Conservation (phyloP, 768 basidiomycete genomes). For the Boletellus ananiceps region DNA sequence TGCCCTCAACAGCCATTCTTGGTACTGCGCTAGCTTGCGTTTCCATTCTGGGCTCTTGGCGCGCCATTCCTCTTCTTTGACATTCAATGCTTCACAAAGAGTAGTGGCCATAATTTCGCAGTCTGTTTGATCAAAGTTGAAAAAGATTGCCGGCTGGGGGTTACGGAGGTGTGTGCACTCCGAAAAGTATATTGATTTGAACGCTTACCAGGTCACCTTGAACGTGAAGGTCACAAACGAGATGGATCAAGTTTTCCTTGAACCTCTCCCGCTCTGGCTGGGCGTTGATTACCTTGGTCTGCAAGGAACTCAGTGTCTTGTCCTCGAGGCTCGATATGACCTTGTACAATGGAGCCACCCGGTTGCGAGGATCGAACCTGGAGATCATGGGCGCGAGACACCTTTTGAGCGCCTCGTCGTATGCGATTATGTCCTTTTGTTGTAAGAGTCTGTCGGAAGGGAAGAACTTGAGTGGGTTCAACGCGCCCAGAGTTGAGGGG, state of each 20-base stretch:
- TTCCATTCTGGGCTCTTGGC: slow-evolving; percentile 43
- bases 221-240: slow-evolving; percentile 56
- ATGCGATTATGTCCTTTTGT: slow-evolving; percentile 57
- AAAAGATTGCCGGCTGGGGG: slow-evolving; percentile 58
- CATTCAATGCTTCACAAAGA: slow-evolving; percentile 35
- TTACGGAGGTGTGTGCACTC: not conserved
- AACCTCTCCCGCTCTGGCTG: slow-evolving; percentile 33
- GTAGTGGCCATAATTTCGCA: slow-evolving; percentile 51
- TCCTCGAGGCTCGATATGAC: slow-evolving; percentile 43
- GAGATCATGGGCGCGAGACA: slow-evolving; percentile 36
- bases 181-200: not conserved
- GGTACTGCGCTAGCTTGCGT: slow-evolving; percentile 46
- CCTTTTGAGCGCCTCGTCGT: slow-evolving; percentile 51
- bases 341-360: slow-evolving; percentile 30
- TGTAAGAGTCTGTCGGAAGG: slow-evolving; percentile 36
- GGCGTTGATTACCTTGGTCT: slow-evolving; percentile 24
- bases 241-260: slow-evolving; percentile 41
- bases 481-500: slow-evolving; percentile 14
- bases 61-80: slow-evolving; percentile 50
- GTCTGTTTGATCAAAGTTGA: slow-evolving; percentile 56
- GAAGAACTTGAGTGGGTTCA: slow-evolving; percentile 48
- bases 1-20: slow-evolving; percentile 42
- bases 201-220: slow-evolving; percentile 49
- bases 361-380: slow-evolving; percentile 33
- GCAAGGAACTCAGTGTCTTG: slow-evolving; percentile 24